Evolutionary conservation across 148 eudicot genomes (phyloP), one percentile per base, ranked within the genome.

Genomic region (Camellia japonica): DNA sequence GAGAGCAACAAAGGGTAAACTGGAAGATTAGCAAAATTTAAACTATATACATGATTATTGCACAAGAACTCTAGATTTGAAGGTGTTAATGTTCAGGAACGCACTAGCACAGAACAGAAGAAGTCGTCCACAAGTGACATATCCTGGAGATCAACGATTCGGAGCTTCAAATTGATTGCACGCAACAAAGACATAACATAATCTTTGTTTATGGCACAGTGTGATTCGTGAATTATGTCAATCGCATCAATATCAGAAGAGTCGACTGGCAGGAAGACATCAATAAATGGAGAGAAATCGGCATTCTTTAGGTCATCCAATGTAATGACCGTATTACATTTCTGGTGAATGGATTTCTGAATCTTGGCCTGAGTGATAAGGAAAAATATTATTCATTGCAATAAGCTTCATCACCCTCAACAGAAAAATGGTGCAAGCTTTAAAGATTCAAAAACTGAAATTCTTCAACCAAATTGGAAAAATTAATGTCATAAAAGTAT

Each of bases 221-320:
- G 78, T 64, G 89, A 84, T 76, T 83, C 79, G 8, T 80, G 82
- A 56, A 79, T 76, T 77, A 91, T 73, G 77, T 86, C 75, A 20
- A 87, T 69, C 38, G 87, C 84, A 44, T 86, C 90, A 68, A 85
- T 67, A 58, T 85, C 87, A 13, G 80, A 80, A 68, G 78, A 77
- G 67, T 69, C 38, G 69, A 77, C 76, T 38, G 79, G 80, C 30
- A 80, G 64, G 56, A 88, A 77, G 47, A 86, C 62, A 73, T 87
- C 95, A 41, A 86, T 61, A 58, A 92, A 89, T 14, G 93, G 88
- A 59, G 60, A 68, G 15, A 88, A 80, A 62, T 92, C 90, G 20
- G 56, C 83, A 85, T 86, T 87, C 80, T 82, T 86, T 15, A 90
- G 84, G 44, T 80, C 78, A 79, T 88, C 85, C 74, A 90, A 68